phyloP scores from a whole-genome alignment of 2,329 filamentous ascomycete genomes.

The Aspergillus alliaceus region DNA sequence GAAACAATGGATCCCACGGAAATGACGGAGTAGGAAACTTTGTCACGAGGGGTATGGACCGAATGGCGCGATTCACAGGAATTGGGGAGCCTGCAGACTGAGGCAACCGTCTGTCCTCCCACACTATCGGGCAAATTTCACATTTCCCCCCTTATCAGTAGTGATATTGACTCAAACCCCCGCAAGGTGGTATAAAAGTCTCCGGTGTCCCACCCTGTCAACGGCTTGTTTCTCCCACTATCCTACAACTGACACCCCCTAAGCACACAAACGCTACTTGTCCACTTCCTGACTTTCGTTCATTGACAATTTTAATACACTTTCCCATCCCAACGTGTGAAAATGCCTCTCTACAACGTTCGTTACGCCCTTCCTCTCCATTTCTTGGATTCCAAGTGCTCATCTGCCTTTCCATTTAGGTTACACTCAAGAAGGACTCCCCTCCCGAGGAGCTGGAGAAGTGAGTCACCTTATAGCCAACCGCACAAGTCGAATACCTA shows the following conservation, averaged over 20 bases:
- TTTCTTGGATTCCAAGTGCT: neutral
- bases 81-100: neutral
- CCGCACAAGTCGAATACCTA: neutral
- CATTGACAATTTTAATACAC: neutral
- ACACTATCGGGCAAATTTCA: neutral
- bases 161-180: slow-evolving; percentile 8
- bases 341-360: slow-evolving; percentile 44
- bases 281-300: neutral
- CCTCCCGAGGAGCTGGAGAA: slow-evolving; percentile 65
- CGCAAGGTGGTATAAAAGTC: slow-evolving; percentile 12
- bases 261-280: neutral
- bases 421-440: slow-evolving; percentile 75
- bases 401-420: slow-evolving; percentile 49
- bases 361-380: slow-evolving; percentile 4
- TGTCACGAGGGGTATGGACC: neutral
- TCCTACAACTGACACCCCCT: neutral
- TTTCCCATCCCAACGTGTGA: slow-evolving; percentile 7
- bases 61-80: slow-evolving; percentile 3
- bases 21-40: slow-evolving; percentile 1
- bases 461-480: slow-evolving; percentile 46
- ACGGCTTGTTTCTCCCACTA: neutral
- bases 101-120: neutral
- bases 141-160: slow-evolving; percentile 9
- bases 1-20: neutral
- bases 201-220: slow-evolving; percentile 8